Evolutionary conservation across 805 yeast species (phyloP).

Genomic region (Wickerhamiella allomyrinae): DNA sequence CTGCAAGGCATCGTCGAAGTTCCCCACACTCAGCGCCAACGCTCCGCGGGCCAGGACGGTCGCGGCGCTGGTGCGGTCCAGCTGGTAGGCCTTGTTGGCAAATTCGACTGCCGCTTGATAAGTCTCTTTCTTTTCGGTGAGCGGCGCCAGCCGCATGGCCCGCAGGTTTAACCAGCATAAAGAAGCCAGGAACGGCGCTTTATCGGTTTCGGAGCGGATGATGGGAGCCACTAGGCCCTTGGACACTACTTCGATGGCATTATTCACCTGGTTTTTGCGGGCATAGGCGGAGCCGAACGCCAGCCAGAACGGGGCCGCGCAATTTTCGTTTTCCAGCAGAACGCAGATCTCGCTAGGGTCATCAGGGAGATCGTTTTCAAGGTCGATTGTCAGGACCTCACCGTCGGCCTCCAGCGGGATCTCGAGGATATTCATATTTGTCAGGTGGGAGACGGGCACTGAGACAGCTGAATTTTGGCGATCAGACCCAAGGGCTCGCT

Average conservation of each 20-base stretch:
- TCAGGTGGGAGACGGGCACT: no score
- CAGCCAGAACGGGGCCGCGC: slow-evolving; percentile 69
- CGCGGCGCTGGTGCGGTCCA: slow-evolving; percentile 34
- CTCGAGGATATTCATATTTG: slow-evolving; percentile 29
- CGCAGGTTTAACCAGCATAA: slow-evolving; percentile 52
- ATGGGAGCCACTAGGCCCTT: slow-evolving; percentile 36
- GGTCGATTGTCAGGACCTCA: slow-evolving; percentile 76
- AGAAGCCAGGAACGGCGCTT: slow-evolving; percentile 42
- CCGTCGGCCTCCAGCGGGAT: slow-evolving; percentile 66
- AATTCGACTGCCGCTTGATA: slow-evolving; percentile 32
- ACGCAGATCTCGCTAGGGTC: slow-evolving; percentile 74
- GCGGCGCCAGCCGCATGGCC: slow-evolving; percentile 22
- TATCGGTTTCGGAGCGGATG: slow-evolving; percentile 27
- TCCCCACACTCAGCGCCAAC: slow-evolving; percentile 40
- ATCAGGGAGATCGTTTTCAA: slow-evolving; percentile 70
- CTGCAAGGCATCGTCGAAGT: slow-evolving; percentile 57
- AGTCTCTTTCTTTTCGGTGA: slow-evolving; percentile 10
- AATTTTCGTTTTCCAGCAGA: slow-evolving; percentile 66
- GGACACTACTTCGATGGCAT: slow-evolving; percentile 48
- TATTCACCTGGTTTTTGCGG: slow-evolving; percentile 39
- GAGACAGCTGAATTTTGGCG: no score
- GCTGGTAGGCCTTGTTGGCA: slow-evolving; percentile 35
- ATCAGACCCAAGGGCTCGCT: no score
- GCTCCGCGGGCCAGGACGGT: slow-evolving; percentile 57
- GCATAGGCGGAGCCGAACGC: slow-evolving; percentile 74